Evolutionary conservation across 2,329 filamentous ascomycete species (phyloP).

Genomic region (Colletotrichum sp.): DNA sequence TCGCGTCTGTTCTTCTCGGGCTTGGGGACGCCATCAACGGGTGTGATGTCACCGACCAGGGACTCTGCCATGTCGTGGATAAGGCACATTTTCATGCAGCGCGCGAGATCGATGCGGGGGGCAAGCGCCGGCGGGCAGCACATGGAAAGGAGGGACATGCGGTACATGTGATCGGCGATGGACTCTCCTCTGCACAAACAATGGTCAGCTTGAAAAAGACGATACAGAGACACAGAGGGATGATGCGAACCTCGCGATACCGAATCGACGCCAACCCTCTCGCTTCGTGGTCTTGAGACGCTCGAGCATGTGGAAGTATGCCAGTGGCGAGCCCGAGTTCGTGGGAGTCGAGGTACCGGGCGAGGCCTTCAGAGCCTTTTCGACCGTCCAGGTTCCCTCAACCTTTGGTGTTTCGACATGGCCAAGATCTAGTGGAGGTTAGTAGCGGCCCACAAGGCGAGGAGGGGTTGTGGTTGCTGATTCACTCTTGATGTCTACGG

Average conservation of each 20-base stretch:
- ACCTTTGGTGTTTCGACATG: constrained; percentile 25
- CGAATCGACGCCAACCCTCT: constrained; percentile 93
- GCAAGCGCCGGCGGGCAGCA: constrained; percentile 80
- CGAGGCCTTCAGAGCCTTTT: constrained; percentile 21
- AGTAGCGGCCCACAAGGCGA: not conserved
- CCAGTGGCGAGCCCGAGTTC: constrained; percentile 74
- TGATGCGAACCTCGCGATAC: constrained; percentile 63
- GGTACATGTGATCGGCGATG: constrained; percentile 99
- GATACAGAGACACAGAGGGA: not conserved
- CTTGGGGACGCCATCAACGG: constrained; percentile 85
- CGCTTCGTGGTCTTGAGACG: constrained; percentile 95
- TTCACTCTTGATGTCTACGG: constrained; percentile 18
- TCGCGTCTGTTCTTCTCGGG: constrained; percentile 89
- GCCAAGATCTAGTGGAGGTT: constrained; percentile 23
- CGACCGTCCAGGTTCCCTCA: constrained; percentile 27
- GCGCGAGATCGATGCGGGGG: constrained; percentile 73
- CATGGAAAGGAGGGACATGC: constrained; percentile 97
- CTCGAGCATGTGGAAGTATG: constrained; percentile 95
- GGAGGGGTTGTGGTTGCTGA: not conserved
- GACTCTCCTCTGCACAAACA: constrained; percentile 72
- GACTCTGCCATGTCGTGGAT: constrained; percentile 98
- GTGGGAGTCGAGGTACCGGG: constrained; percentile 50
- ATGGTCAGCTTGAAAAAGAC: not conserved
- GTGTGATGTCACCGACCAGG: constrained; percentile 95
- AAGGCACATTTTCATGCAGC: constrained; percentile 94